Percentiles rank a stretch among this genome's conserved stretches.
These are phyloP conservation scores for Trichoderma oligosporum DNA, from an alignment of 2,329 filamentous ascomycete species.

Conservation along the genomic window DNA sequence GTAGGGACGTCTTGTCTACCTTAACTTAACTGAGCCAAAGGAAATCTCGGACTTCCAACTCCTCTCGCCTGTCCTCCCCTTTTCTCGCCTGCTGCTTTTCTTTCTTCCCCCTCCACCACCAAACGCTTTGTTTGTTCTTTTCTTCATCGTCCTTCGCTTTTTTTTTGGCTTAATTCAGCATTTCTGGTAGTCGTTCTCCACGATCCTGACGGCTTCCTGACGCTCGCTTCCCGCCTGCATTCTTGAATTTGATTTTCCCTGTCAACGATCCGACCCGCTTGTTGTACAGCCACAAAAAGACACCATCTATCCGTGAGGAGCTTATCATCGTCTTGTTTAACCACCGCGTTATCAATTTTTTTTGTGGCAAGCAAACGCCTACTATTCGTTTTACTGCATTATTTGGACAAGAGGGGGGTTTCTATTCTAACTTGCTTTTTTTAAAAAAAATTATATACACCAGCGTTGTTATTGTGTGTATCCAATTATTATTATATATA, in stretches of 20 bases:
- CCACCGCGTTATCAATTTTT: not conserved
- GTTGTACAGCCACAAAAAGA: slow-evolving; percentile 14
- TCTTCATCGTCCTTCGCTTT: slow-evolving; percentile 24
- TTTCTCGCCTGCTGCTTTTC: slow-evolving; percentile 17
- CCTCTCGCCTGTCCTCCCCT: slow-evolving; percentile 37
- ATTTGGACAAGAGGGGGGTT: not conserved
- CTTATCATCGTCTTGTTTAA: slow-evolving; percentile 7
- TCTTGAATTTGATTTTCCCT: slow-evolving; percentile 5
- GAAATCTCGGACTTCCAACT: slow-evolving; percentile 42
- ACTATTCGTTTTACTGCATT: not conserved
- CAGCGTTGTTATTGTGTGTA: not conserved
- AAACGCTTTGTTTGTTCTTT: slow-evolving; percentile 21
- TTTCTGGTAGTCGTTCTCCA: slow-evolving; percentile 20
- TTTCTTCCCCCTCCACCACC: not conserved
- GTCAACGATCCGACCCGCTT: slow-evolving; percentile 18
- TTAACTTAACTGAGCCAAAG: not conserved
- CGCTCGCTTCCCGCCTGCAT: slow-evolving; percentile 18
- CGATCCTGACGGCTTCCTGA: slow-evolving; percentile 15
- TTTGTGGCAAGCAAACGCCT: not conserved
- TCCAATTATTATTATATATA: not conserved
- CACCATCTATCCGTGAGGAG: slow-evolving; percentile 1
- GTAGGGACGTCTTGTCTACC: not conserved
- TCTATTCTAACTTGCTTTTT: not conserved
- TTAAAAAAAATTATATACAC: not conserved
- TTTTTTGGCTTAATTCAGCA: slow-evolving; percentile 19